Base-by-base conservation (phyloP, 2,329 filamentous ascomycete genomes). In the Trichoderma arundinaceum region DNA sequence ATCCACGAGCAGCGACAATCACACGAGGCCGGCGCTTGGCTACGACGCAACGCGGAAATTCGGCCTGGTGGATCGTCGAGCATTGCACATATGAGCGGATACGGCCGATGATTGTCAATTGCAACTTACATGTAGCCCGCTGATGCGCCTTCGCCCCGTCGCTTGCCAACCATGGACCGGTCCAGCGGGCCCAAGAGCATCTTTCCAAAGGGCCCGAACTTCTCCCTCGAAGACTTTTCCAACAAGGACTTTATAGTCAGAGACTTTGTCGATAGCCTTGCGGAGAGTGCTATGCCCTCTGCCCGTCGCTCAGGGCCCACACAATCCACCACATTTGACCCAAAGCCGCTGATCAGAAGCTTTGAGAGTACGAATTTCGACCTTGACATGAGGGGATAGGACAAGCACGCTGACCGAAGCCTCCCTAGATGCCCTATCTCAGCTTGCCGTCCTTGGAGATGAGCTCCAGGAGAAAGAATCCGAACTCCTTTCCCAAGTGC, bases 161-260 rank as follows among this genome's bases (percentile, higher is more conserved):
- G 61, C 58, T 52, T 60, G 54, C 49, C 71, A 63, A 76, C 70
- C 73, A 81, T 81, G 79, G 79, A 81, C 71, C 77, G 79, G 71
- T 75, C 79, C 69, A 77, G 75, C 72, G 77, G 82, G 67, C 84
- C 86, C 71, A 85, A 88, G 79, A 84, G 88, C 70, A 84, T 94
- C 74, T 94, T 92, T 75, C 90, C 90, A 65, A 88, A 88, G 77
- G 91, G 90, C 44, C 92, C 92, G 67, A 90, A 85, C 77, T 97
- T 97, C 81, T 92, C 88, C 9, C 84, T 98, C 68, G 92, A 97
- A 51, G 93, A 94, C 80, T 92, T 94, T 78, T 92, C 92, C 65
- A 91, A 84, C 76, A 91, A 91, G 73, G 95, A 98, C 80, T 99
- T 98, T 75, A 97, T 98, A 69, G 94, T 98, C 70, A 93, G 96